These are phyloP conservation scores for Aschersonia sp. DNA, from an alignment of 2,329 filamentous ascomycete species.

Conservation along the genomic window DNA sequence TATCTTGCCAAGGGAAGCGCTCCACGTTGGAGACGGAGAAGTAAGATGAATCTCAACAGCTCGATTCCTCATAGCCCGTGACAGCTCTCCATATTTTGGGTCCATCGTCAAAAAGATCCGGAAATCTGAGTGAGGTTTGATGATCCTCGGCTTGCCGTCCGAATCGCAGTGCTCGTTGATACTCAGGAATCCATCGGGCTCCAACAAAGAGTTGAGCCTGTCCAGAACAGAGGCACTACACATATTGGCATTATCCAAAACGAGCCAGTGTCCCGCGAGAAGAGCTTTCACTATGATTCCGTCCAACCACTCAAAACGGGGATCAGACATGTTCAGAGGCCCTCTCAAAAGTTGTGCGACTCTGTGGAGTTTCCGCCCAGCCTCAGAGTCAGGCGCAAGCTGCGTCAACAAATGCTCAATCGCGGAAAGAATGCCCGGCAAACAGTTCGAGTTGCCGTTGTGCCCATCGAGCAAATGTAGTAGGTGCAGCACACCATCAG, in stretches of 20 bases:
- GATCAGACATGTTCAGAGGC: slow-evolving; percentile 48
- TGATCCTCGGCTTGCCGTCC: slow-evolving; percentile 65
- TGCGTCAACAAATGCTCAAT: slow-evolving; percentile 25
- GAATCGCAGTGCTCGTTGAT: slow-evolving; percentile 86
- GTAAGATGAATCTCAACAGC: slow-evolving; percentile 78
- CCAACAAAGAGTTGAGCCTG: slow-evolving; percentile 83
- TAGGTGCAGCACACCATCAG: slow-evolving; percentile 32
- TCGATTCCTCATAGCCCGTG: slow-evolving; percentile 90
- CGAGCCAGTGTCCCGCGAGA: slow-evolving; percentile 76
- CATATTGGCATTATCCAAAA: slow-evolving; percentile 93
- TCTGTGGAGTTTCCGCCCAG: slow-evolving; percentile 32
- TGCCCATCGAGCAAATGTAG: slow-evolving; percentile 33
- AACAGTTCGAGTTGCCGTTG: slow-evolving; percentile 20
- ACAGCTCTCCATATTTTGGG: slow-evolving; percentile 81
- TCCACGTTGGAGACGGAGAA: slow-evolving; percentile 18
- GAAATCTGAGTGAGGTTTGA: slow-evolving; percentile 75
- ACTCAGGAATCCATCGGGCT: slow-evolving; percentile 74
- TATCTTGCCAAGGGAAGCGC: slow-evolving; percentile 23
- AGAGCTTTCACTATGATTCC: slow-evolving; percentile 82
- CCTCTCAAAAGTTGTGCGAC: slow-evolving; percentile 35
- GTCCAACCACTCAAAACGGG: slow-evolving; percentile 92
- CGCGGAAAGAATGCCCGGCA: slow-evolving; percentile 21
- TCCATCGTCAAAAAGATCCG: slow-evolving; percentile 91
- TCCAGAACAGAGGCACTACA: slow-evolving; percentile 93
- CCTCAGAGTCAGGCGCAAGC: slow-evolving; percentile 27